These are phyloP conservation scores for Fonsecaea pedrosoi DNA, from an alignment of 2,329 filamentous ascomycete species.

Conservation along the genomic window DNA sequence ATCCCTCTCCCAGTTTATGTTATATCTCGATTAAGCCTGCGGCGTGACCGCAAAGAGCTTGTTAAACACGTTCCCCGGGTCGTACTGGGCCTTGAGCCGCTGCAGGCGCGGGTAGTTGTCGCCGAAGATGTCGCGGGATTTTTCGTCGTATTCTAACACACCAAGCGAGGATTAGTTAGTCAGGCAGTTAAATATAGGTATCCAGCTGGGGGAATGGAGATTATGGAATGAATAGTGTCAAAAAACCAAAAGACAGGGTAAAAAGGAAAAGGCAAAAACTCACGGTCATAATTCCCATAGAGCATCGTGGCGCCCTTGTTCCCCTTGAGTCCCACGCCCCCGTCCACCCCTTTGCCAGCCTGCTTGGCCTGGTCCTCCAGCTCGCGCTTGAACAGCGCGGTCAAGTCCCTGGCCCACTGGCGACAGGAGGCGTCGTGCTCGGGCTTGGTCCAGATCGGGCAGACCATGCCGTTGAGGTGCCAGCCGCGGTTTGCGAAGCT, in stretches of 20 bases:
- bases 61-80: slow-evolving; percentile 56
- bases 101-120: slow-evolving; percentile 52
- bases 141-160: slow-evolving; percentile 38
- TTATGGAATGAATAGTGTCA: too few relatives aligned
- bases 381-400: slow-evolving; percentile 42
- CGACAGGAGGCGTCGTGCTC: slow-evolving; percentile 49
- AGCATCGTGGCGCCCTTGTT: slow-evolving; percentile 35
- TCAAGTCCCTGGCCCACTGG: slow-evolving; percentile 49
- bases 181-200: not conserved
- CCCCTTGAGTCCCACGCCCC: slow-evolving; percentile 20
- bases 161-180: not conserved
- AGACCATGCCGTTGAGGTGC: slow-evolving; percentile 54
- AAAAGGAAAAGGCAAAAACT: slow-evolving; percentile 16
- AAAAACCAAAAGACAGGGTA: not conserved
- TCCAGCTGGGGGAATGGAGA: not conserved
- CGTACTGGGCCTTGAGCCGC: slow-evolving; percentile 55
- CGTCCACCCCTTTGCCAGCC: slow-evolving; percentile 24
- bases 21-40: slow-evolving; percentile 13
- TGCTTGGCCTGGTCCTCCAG: slow-evolving; percentile 29
- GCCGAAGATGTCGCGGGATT: slow-evolving; percentile 52
- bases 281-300: slow-evolving; percentile 41
- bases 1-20: not conserved
- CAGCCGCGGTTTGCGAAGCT: slow-evolving; percentile 56
- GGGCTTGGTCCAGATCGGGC: slow-evolving; percentile 51
- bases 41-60: slow-evolving; percentile 50